Conservation (phyloP, 2,329 filamentous ascomycete genomes). For the Ampelomyces quisqualis region DNA sequence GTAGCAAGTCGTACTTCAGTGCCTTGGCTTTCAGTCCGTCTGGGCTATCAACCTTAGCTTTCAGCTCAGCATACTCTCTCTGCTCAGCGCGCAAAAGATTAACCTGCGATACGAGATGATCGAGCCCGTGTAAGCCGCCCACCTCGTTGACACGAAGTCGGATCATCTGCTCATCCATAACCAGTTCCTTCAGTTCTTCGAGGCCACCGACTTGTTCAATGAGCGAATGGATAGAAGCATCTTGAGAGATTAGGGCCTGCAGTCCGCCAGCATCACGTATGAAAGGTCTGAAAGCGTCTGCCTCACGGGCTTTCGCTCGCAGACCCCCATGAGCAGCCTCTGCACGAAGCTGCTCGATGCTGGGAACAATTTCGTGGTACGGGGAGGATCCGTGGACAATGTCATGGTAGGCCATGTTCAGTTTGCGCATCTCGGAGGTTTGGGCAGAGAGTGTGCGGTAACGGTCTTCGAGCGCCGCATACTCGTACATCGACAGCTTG, state of each 20-base stretch:
- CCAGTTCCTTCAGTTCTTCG: conserved; percentile 12
- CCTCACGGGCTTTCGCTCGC: conserved; percentile 19
- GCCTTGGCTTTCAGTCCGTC: conserved; percentile 10
- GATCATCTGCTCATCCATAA: conserved; percentile 11
- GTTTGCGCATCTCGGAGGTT: conserved; percentile 9
- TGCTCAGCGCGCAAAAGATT: conserved; percentile 6
- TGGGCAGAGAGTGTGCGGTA: conserved; percentile 11
- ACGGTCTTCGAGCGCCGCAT: conserved; percentile 11
- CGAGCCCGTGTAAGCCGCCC: conserved; percentile 10
- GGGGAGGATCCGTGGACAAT: conserved; percentile 11
- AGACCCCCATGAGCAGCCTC: conserved; percentile 18
- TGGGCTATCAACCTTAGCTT: background rate
- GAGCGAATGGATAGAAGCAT: conserved; percentile 7
- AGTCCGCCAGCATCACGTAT: conserved; percentile 18
- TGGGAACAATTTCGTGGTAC: conserved; percentile 1
- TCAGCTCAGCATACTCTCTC: conserved; percentile 4
- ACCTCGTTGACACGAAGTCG: conserved; percentile 11
- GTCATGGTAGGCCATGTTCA: conserved; percentile 13
- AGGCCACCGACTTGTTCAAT: conserved; percentile 13
- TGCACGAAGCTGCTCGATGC: conserved; percentile 15
- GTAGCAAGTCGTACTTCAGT: conserved; percentile 14
- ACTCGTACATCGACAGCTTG: conserved; percentile 12
- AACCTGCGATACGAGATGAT: conserved; percentile 9
- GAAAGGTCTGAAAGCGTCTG: conserved; percentile 14
- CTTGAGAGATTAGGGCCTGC: conserved; percentile 11